Evolutionary conservation across 2,329 filamentous ascomycete species (phyloP), one percentile per base, ranked within the genome.

Genomic region (Emergomyces africanus): DNA sequence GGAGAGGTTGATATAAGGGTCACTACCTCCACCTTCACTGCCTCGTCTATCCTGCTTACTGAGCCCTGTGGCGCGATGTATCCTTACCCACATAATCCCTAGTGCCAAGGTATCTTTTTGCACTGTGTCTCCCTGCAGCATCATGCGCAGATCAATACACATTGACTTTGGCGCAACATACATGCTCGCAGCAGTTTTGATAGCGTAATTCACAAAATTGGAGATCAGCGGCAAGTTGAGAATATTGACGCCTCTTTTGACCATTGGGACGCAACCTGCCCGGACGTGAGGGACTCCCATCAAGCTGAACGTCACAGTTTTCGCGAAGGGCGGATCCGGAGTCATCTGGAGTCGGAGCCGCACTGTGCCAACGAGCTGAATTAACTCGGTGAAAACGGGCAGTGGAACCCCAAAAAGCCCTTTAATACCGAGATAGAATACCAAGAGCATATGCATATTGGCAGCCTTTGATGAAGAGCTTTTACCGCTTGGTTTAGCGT

Each of bases 361-460:
- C 18, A 92, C 85, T 0, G 92, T 97, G 1, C 89, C 90, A 25
- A 97, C 88, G n/a, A 97, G 78, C 20, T 90, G 87, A 65, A 88
- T 85, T n/a, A 97, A 78, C 72, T 96, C 91, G 59, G 95, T 90
- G 69, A 87, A 95, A 54, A 95, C 88, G 0, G 90, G 90, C 23
- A 96, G 78, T 0, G 90, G 90, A 0, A 96, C 85, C 33, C 91
- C 91, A 65, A 96, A 94, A 5, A 96, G 78, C 0, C 91, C 91
- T 69, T 88, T 90, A 68, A 95, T 78, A 60, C 94, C 94, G 1
- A 97, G 81, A 64, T 96, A 97, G 71, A 99, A 97, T 9, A 96
- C 83, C 15, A 97, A 75, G 67, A 95, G 88, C 90, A 96, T 96
- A 68, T 95, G 91, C 89, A 96, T 96, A 70, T 96, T 97, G 65